Evolutionary conservation across 2,329 filamentous ascomycete genomes (phyloP).

Genomic region (Stagonosporopsis chrysanthemi): DNA sequence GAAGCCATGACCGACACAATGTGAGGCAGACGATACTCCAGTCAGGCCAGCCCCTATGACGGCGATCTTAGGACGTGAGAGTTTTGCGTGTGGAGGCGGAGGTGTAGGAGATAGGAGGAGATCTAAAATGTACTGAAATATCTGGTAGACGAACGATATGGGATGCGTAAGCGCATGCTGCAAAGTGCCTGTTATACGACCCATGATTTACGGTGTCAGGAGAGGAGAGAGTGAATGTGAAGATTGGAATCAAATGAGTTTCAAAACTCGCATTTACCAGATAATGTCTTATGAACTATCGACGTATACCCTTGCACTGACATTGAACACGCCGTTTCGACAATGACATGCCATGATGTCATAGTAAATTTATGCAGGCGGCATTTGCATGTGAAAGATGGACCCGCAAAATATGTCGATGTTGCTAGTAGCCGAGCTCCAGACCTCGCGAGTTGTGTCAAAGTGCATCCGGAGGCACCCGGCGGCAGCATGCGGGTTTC

Average conservation of each 20-base stretch:
- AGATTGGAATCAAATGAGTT: too few relatives aligned
- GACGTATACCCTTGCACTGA: conserved; percentile 5
- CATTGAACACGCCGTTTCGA: conserved; percentile 18
- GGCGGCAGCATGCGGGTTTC: not conserved
- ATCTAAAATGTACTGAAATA: conserved; percentile 70
- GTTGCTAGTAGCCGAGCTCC: not conserved
- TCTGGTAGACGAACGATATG: conserved; percentile 68
- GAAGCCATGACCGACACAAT: conserved; percentile 86
- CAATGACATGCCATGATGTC: conserved; percentile 33
- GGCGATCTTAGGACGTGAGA: conserved; percentile 66
- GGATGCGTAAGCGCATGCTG: conserved; percentile 49
- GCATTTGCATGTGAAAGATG: conserved; percentile 32
- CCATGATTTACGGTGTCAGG: conserved; percentile 24
- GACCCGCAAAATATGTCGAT: not conserved
- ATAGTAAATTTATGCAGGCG: conserved; percentile 19
- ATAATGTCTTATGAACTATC: not conserved
- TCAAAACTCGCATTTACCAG: too few relatives aligned
- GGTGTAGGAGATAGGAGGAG: conserved; percentile 73
- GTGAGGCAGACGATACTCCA: conserved; percentile 77
- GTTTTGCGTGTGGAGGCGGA: conserved; percentile 64
- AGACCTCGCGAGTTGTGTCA: not conserved
- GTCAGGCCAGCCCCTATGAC: conserved; percentile 66
- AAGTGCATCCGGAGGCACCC: not conserved
- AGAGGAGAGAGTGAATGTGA: not conserved
- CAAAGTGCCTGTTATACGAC: conserved; percentile 22